Base-by-base conservation (phyloP, 2,329 filamentous ascomycete genomes). In the Ambrosiella xylebori region DNA sequence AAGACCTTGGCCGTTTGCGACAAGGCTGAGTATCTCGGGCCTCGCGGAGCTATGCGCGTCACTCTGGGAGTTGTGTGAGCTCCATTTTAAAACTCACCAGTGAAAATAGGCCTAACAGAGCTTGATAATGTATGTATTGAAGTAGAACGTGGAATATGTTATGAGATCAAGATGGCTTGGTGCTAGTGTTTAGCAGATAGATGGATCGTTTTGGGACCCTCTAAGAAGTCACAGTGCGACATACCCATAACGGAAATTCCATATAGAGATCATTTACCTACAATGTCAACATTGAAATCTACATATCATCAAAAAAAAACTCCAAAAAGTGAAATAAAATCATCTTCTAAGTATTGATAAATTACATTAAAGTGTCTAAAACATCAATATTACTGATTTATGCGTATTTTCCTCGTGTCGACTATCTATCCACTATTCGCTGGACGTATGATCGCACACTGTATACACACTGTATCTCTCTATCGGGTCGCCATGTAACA, bases 1-100 rank as follows among this genome's bases (percentile, higher is more conserved):
- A 41, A 41, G 11, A n/a, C 39, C 39, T 41, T 41, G 1, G 47
- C 15, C 36, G 50, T 57, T 57, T 60, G 59, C 59, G 59, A 58
- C 59, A 44, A 60, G 59, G 59, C 59, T 60, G 56, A 59, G 38
- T 17, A 19, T 39, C 44, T 15, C 39, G 19, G 12, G 19, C 36
- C 52, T 13, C 19, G 15, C 13, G 44, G 15, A 50, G n/a, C 27
- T 13, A 36, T 40, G 45, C 44, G 47, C 54, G 49, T n/a, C 17
- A 27, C 9, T 35, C 13, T n/a, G 38, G 9, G 12, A 39, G 35
- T 11, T 15, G 8, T 9, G 40, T 15, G 53, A 56, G 45, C 37
- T 35, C 15, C 27, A 59, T n/a, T 15, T 50, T 12, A 19, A 38
- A 7, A 56, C 58, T 59, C 55, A 59, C 58, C 35, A 49, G 38